These are phyloP conservation scores for Neotropicomus parvogracilis DNA, from an alignment of 1,284 basidiomycete genomes.

Conservation along the genomic window DNA sequence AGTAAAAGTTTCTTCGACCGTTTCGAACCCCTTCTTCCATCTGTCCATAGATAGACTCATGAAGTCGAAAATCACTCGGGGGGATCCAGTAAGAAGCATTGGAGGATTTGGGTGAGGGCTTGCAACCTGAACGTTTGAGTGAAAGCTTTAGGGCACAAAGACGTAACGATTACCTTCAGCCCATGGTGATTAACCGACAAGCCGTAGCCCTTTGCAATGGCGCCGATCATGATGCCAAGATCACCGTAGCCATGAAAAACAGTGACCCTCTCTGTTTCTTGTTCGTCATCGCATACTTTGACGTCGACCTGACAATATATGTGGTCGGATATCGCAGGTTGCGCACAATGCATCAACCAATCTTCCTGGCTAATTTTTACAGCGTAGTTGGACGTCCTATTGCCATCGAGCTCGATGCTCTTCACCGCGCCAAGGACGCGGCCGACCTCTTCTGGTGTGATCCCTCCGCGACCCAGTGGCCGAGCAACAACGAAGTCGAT, in stretches of 20 bases:
- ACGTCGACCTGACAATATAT: slow-evolving; percentile 58
- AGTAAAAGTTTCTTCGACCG: slow-evolving; percentile 49
- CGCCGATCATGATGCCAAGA: slow-evolving; percentile 61
- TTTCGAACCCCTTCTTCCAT: slow-evolving; percentile 52
- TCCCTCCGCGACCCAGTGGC: slow-evolving; percentile 31
- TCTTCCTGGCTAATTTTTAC: slow-evolving; percentile 38
- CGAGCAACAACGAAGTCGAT: slow-evolving; percentile 58
- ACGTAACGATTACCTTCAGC: slow-evolving; percentile 45
- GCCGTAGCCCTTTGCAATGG: slow-evolving; percentile 49
- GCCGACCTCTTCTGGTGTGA: slow-evolving; percentile 42
- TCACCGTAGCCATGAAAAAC: slow-evolving; percentile 66
- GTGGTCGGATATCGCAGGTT: slow-evolving; percentile 25
- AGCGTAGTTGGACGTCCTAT: slow-evolving; percentile 61
- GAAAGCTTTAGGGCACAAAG: not conserved
- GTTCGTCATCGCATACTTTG: slow-evolving; percentile 49
- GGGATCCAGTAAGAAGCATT: slow-evolving; percentile 40
- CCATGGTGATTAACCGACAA: slow-evolving; percentile 51
- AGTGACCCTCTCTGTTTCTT: slow-evolving; percentile 46
- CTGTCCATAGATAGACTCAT: slow-evolving; percentile 51
- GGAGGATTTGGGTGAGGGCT: slow-evolving; percentile 40
- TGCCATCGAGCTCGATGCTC: slow-evolving; percentile 45
- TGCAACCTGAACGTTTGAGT: slow-evolving; percentile 35
- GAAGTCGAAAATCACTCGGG: slow-evolving; percentile 49
- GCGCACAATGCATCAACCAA: slow-evolving; percentile 17
- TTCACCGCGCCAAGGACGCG: slow-evolving; percentile 46